Evolutionary conservation across 2,329 filamentous ascomycete species (phyloP).

Genomic region (Thelonectria discophora): DNA sequence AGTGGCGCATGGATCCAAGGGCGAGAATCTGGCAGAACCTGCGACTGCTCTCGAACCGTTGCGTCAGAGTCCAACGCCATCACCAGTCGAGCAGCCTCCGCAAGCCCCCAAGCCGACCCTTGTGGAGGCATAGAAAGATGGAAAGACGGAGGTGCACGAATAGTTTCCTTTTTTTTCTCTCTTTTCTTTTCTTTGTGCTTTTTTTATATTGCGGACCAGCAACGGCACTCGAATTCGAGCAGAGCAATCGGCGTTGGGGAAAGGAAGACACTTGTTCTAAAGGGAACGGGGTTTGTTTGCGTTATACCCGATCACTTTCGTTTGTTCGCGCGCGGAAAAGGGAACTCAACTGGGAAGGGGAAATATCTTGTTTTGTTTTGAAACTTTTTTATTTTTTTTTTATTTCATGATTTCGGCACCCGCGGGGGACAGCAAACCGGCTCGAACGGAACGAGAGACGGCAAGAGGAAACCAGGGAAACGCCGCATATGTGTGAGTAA

Average conservation of each 20-base stretch:
- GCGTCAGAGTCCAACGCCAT: slow-evolving; percentile 49
- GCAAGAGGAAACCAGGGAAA: slow-evolving; percentile 13
- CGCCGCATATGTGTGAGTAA: slow-evolving; percentile 33
- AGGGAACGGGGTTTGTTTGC: slow-evolving; percentile 39
- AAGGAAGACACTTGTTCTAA: slow-evolving; percentile 22
- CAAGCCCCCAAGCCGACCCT: slow-evolving; percentile 30
- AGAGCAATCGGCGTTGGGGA: slow-evolving; percentile 29
- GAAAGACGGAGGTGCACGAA: not conserved
- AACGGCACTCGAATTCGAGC: slow-evolving; percentile 19
- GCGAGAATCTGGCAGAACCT: slow-evolving; percentile 48
- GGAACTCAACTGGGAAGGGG: slow-evolving; percentile 24
- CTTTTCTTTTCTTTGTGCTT: slow-evolving; percentile 1
- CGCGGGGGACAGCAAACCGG: slow-evolving; percentile 26
- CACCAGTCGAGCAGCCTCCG: slow-evolving; percentile 27
- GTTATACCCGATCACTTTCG: slow-evolving; percentile 47
- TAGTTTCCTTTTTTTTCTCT: slow-evolving; percentile 9
- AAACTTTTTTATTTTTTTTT: slow-evolving; percentile 29
- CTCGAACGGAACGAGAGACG: slow-evolving; percentile 22
- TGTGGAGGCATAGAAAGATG: slow-evolving; percentile 28
- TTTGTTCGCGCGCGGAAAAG: slow-evolving; percentile 33
- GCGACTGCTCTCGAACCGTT: slow-evolving; percentile 51
- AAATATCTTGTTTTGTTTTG: slow-evolving; percentile 12
- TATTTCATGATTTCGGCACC: slow-evolving; percentile 30
- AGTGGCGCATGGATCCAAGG: slow-evolving; percentile 58
- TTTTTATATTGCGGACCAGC: slow-evolving; percentile 17